phyloP scores from a whole-genome alignment of 2,329 filamentous ascomycete genomes.

The Venturiaceae sp. region DNA sequence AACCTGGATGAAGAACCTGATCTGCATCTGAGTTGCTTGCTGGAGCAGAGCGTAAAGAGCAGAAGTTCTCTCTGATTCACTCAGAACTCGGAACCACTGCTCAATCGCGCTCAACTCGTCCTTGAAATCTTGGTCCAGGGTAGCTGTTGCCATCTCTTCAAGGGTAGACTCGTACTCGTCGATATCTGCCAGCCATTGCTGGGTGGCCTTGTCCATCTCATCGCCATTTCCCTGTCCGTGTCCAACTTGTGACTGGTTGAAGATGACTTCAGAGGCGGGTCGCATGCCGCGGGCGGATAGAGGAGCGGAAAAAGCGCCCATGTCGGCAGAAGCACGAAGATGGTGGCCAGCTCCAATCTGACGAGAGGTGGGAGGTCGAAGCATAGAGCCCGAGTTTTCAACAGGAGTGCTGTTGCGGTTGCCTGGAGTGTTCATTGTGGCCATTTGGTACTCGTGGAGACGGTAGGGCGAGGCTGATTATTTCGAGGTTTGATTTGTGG shows the following conservation, averaged over 20 bases:
- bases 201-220: conserved; percentile 82
- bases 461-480: not conserved
- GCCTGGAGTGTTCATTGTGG: conserved; percentile 36
- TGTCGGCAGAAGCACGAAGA: conserved; percentile 90
- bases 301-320: conserved; percentile 67
- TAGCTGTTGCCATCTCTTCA: conserved; percentile 97
- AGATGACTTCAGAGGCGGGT: conserved; percentile 87
- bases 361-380: conserved; percentile 74
- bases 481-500: not conserved
- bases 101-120: conserved; percentile 98
- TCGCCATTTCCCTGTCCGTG: conserved; percentile 68
- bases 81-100: conserved; percentile 97
- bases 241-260: conserved; percentile 62
- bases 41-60: conserved; percentile 91
- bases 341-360: conserved; percentile 71
- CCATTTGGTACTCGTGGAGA: conserved; percentile 22
- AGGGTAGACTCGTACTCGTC: conserved; percentile 98
- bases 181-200: conserved; percentile 98
- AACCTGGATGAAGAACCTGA: conserved; percentile 98
- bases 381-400: conserved; percentile 72
- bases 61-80: conserved; percentile 91
- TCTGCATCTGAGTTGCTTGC: conserved; percentile 98
- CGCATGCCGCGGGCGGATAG: conserved; percentile 71
- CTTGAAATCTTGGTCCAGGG: conserved; percentile 99
- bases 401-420: conserved; percentile 92